Percentiles rank a stretch among this genome's conserved stretches.
Conservation (phyloP, 129 eudicot genomes). For the Sambucus nigra region DNA sequence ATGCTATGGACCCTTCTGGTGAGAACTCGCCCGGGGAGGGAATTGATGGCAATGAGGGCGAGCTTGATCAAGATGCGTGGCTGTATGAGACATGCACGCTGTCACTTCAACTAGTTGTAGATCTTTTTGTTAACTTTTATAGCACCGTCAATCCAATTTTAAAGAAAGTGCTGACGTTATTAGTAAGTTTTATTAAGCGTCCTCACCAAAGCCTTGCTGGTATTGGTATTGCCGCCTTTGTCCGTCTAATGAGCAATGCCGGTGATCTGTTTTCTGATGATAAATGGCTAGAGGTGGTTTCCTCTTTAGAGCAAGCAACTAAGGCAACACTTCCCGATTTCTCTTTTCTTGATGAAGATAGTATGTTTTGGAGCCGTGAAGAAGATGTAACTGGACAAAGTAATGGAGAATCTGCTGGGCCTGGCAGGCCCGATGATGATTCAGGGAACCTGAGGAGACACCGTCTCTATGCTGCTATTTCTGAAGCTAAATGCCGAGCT, state of each 20-base stretch:
- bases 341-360: slow-evolving; percentile 37
- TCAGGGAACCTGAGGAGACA: slow-evolving; percentile 28
- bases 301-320: slow-evolving; percentile 66
- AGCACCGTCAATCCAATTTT: slow-evolving; percentile 78
- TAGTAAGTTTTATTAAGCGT: slow-evolving; percentile 80
- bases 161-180: slow-evolving; percentile 58
- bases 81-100: slow-evolving; percentile 94
- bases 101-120: slow-evolving; percentile 89
- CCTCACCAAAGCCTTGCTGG: slow-evolving; percentile 99
- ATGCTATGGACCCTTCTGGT: slow-evolving; percentile 69
- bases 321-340: slow-evolving; percentile 76
- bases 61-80: slow-evolving; percentile 90
- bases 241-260: slow-evolving; percentile 86
- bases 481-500: slow-evolving; percentile 82
- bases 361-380: slow-evolving; percentile 23
- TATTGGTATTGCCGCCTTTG: slow-evolving; percentile 96
- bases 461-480: slow-evolving; percentile 47
- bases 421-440: slow-evolving; percentile 36
- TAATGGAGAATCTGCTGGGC: slow-evolving; percentile 36
- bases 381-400: slow-evolving; percentile 30
- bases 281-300: slow-evolving; percentile 86
- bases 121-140: slow-evolving; percentile 86
- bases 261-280: slow-evolving; percentile 85
- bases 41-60: slow-evolving; percentile 42
- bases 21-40: slow-evolving; percentile 34